Percentiles rank a stretch among this genome's conserved stretches.
phyloP scores from a whole-genome alignment of 805 yeast genomes.

The Wickerhamomyces chambardii region DNA sequence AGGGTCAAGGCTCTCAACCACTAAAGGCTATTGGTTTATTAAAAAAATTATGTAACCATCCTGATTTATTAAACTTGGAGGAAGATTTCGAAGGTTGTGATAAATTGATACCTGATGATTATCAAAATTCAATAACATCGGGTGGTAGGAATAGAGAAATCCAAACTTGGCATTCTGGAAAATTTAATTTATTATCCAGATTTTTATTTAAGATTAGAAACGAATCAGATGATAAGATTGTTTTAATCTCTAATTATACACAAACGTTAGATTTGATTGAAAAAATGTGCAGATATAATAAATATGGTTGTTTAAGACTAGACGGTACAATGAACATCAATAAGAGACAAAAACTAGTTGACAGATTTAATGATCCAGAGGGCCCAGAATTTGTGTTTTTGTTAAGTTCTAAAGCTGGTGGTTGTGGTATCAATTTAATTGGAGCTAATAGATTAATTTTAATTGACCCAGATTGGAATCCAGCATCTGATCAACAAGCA shows the following conservation, averaged over 20 bases:
- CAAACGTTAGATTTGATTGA: conserved; percentile 91
- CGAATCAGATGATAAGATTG: conserved; percentile 92
- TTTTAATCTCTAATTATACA: conserved; percentile 88
- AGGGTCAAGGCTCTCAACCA: conserved; percentile 71
- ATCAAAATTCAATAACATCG: conserved; percentile 31
- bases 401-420: conserved; percentile 94
- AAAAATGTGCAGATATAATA: conserved; percentile 64
- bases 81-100: conserved; percentile 71
- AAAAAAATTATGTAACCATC: conserved; percentile 91
- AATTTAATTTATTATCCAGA: conserved; percentile 76
- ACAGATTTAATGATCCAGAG: conserved; percentile 83
- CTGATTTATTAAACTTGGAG: conserved; percentile 70
- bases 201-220: conserved; percentile 67
- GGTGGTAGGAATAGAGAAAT: conserved; percentile 61
- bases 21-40: conserved; percentile 82
- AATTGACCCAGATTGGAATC: conserved; percentile 96
- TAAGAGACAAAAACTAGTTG: conserved; percentile 90
- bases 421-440: conserved; percentile 94
- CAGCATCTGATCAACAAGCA: conserved; percentile 97
- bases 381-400: conserved; percentile 82
- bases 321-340: conserved; percentile 92
- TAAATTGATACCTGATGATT: conserved; percentile 65
- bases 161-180: conserved; percentile 80
- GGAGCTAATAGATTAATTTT: conserved; percentile 90
- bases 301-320: conserved; percentile 71